phyloP scores from a whole-genome alignment of 257 asterid species.

The Scutellaria galericulata region DNA sequence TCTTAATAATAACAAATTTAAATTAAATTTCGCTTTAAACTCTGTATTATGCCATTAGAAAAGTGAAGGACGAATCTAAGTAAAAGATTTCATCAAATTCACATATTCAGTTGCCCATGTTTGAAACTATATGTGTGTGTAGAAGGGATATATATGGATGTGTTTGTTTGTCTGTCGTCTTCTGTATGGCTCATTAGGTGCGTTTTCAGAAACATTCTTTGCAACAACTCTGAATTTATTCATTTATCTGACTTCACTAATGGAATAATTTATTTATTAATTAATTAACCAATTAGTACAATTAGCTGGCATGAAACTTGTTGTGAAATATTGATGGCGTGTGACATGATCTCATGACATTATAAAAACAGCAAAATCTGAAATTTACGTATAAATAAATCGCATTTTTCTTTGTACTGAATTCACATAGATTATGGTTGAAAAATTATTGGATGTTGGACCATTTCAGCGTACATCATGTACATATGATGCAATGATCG shows the following conservation, averaged over 20 bases:
- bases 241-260: background rate
- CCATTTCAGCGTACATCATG: background rate
- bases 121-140: background rate
- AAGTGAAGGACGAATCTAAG: too few species aligned
- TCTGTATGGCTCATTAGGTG: background rate
- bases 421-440: background rate
- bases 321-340: constrained; percentile 8
- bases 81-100: background rate
- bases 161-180: background rate
- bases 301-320: constrained; percentile 10
- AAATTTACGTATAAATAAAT: background rate
- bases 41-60: too few species aligned
- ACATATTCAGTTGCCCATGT: constrained; percentile 12
- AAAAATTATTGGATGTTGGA: background rate
- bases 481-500: constrained; percentile 1
- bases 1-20: too few species aligned
- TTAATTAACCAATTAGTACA: background rate
- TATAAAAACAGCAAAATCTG: background rate
- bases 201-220: constrained; percentile 20
- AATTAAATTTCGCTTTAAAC: too few species aligned
- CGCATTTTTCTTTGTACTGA: background rate
- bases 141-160: background rate
- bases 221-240: background rate
- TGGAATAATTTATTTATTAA: background rate
- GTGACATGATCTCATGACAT: constrained; percentile 7